Conservation (phyloP, 1,284 basidiomycete genomes). For the Ustilago loliicola region DNA sequence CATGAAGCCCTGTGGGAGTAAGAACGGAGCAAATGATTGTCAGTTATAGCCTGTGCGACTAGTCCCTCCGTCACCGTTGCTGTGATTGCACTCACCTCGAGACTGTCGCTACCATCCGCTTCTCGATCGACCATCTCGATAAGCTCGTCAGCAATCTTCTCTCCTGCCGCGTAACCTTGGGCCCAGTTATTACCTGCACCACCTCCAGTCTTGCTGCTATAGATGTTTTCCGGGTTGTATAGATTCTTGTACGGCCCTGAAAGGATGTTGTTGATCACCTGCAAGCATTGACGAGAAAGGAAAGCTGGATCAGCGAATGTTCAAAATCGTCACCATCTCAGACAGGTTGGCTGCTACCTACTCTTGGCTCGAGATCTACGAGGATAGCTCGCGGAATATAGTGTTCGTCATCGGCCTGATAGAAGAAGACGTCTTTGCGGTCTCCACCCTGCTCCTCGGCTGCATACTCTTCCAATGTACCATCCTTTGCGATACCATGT, state of each 20-base stretch:
- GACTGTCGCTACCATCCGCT: constrained; percentile 95
- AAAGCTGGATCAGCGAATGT: background rate
- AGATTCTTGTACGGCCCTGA: constrained; percentile 90
- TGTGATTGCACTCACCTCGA: constrained; percentile 78
- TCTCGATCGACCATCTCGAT: constrained; percentile 99
- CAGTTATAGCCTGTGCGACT: background rate
- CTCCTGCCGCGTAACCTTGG: constrained; percentile 85
- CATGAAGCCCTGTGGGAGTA: constrained; percentile 90
- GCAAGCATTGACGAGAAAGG: background rate
- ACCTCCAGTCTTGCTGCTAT: constrained; percentile 92
- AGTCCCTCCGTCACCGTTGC: too few relatives aligned
- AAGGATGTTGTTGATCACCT: constrained; percentile 97
- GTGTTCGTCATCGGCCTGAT: constrained; percentile 99
- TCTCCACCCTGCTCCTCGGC: constrained; percentile 73
- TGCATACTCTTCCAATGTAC: constrained; percentile 68
- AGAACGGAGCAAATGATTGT: background rate
- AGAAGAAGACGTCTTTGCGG: constrained; percentile 99
- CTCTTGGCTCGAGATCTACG: constrained; percentile 96
- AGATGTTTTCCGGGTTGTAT: constrained; percentile 99
- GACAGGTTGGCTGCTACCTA: constrained; percentile 71
- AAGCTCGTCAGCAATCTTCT: constrained; percentile 93
- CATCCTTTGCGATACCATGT: constrained; percentile 68
- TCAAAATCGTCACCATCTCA: background rate
- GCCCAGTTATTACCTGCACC: constrained; percentile 99
- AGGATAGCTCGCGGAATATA: constrained; percentile 97